Conservation (phyloP, 2,329 filamentous ascomycete species). For the Alternaria novae-zelandiae region DNA sequence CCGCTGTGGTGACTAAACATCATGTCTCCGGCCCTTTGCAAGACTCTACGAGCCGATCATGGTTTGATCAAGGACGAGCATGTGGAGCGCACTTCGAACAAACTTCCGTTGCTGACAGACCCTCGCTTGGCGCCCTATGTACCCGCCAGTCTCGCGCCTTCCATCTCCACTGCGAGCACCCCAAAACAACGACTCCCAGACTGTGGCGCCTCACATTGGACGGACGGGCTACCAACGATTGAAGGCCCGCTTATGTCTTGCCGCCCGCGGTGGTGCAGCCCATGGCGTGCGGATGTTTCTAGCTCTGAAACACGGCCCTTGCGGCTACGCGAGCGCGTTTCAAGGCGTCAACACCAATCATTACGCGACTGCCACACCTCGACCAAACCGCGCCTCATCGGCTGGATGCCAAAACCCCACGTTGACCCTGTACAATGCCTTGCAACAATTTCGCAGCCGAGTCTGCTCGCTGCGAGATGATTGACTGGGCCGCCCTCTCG, state of each 20-base stretch:
- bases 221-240: constrained; percentile 22
- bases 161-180: neutral
- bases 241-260: constrained; percentile 27
- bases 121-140: constrained; percentile 7
- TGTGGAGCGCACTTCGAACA: constrained; percentile 4
- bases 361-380: constrained; percentile 35
- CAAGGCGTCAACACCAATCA: constrained; percentile 43
- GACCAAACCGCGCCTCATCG: constrained; percentile 37
- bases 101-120: constrained; percentile 3
- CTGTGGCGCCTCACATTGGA: constrained; percentile 13
- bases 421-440: constrained; percentile 2
- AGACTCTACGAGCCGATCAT: neutral
- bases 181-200: constrained; percentile 5
- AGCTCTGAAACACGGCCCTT: constrained; percentile 40
- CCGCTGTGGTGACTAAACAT: neutral
- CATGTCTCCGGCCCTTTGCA: neutral
- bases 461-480: constrained; percentile 11
- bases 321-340: constrained; percentile 31
- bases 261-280: constrained; percentile 37
- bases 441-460: constrained; percentile 9
- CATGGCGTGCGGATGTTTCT: constrained; percentile 29
- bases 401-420: constrained; percentile 25
- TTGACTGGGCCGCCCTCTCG: constrained; percentile 20
- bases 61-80: constrained; percentile 3
- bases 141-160: neutral